Evolutionary conservation across 176 grass and related monocot species (phyloP), one percentile per base, ranked within the genome.

Genomic region (Cymbopogon citratus): DNA sequence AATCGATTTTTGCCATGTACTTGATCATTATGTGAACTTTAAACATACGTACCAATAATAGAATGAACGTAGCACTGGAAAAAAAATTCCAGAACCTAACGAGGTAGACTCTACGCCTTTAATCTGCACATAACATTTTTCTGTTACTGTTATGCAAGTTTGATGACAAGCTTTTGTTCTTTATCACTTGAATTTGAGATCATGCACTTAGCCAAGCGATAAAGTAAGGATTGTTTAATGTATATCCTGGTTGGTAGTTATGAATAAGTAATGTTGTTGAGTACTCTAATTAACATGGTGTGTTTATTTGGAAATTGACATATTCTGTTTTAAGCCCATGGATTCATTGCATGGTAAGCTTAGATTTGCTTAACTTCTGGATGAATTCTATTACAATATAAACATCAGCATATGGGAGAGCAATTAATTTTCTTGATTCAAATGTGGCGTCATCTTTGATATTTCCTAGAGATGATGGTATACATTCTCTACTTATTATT

Each of bases 381-480:
- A 41, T 59, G 46, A 35, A 45, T 57, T 39, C n/a, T 51, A 63
- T 54, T 71, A 3, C 16, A 63, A 23, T 76, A 57, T 19, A 3
- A 1, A 21, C 19, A 29, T 31, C 5, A 5, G 34, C n/a, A 70
- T 54, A 3, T 13, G 24, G 31, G 41, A 8, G 48, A 67, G 1
- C 4, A 28, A 15, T 63, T 48, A 25, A 11, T 60, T 49, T 43
- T 24, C 2, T 49, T 4, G 21, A 43, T 74, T 34, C 5, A 46
- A 45, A 52, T 75, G 5, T 3, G 5, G 14, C 24, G 26, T 6
- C 36, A 45, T 59, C 36, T 18, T 10, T 68, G 18, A 18, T 68
- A 24, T 36, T 88, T 61, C 12, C 23, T 80, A 3, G 2, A 80
- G 69, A 60, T 57, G 14, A 69, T 80, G 66, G 66, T 54, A 74